A percentile compares a stretch with the other conserved stretches of the same genome.
Conservation (phyloP, 306 rosid species). For the Lathyrus oleraceus region DNA sequence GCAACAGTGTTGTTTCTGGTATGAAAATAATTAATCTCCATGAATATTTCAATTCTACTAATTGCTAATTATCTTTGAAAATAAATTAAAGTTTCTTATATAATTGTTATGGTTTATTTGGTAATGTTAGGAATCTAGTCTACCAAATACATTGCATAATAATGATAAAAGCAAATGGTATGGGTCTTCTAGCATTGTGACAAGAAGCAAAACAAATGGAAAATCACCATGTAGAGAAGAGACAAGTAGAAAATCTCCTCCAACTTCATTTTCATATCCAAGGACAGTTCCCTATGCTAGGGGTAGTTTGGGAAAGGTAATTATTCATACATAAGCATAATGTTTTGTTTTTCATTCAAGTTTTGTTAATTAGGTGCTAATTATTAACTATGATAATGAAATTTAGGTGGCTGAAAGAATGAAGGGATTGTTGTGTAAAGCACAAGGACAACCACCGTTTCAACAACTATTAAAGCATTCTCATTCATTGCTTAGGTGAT, state of each 20-base stretch:
- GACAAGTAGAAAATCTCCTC: conserved; percentile 67
- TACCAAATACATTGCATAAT: conserved; percentile 56
- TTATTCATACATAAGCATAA: background rate
- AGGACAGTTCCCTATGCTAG: conserved; percentile 75
- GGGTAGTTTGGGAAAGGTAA: conserved; percentile 73
- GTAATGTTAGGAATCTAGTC: conserved; percentile 71
- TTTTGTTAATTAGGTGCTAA: background rate
- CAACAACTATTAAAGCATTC: conserved; percentile 68
- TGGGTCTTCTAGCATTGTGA: conserved; percentile 52
- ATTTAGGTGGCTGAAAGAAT: conserved; percentile 68
- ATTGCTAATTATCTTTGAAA: background rate
- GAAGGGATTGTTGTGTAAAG: conserved; percentile 62
- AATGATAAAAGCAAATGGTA: conserved; percentile 49
- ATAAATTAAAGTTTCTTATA: conserved; percentile 21
- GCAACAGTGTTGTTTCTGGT: conserved; percentile 96
- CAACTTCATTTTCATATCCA: conserved; percentile 54
- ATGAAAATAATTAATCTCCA: conserved; percentile 2
- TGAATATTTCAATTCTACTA: conserved; percentile 1
- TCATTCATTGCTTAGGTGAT: conserved; percentile 69
- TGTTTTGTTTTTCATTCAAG: background rate
- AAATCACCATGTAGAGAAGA: conserved; percentile 66
- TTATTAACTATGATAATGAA: conserved; percentile 2
- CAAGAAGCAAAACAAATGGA: conserved; percentile 68
- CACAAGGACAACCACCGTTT: conserved; percentile 64
- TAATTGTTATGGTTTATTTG: conserved; percentile 22